Base-by-base conservation (phyloP, 2,329 filamentous ascomycete genomes). In the Trichoderma aggressivum region DNA sequence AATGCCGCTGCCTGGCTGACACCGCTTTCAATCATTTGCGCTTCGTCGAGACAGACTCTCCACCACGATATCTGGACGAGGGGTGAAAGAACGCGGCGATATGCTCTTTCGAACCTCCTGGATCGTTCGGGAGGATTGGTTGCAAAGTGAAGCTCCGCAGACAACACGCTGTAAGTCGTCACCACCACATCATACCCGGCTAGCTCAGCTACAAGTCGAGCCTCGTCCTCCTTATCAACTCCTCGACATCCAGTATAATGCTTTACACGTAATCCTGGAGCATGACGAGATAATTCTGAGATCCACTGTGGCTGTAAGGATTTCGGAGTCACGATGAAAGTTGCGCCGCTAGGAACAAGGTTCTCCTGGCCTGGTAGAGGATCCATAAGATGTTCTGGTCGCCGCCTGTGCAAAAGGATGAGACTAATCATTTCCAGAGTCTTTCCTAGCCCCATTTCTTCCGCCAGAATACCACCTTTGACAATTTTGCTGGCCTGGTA, bases 11-110 rank as follows among this genome's bases (percentile, higher is more conserved):
- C 93, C 75, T 93, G 91, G 75, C 90, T 94, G 5, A 97, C 90
- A 39, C 94, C 94, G 74, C 89, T 95, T 78, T 98, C 95, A 55
- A 98, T 90, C 92, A 97, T 97, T 77, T 99, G 96, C 0, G 95
- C 90, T 83, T 91, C 94, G 71, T 92, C 90, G 1, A 92, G 84
- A 68, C 89, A 90, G 1, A 97, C 88, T 55, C 95, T 87, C 94
- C 94, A 98, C 94, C 94, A 98, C 1, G 86, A 89, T 21, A 98
- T 88, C 74, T 92, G 88, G 11, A 94, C 89, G 7, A 98, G 84
- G 0, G 94, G 94, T 5, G 93, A 96, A 65, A 86, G 90, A 3
- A 87, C 86, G 32, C 90, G 86, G 72, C 89, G 85, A 70, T 92
- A 91, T 70, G 87, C 89, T 75, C 90, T 89, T 69, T 87, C 85